Evolutionary conservation across 2,329 filamentous ascomycete species (phyloP), one percentile per base, ranked within the genome.

Genomic region (Epichloe amarillans): DNA sequence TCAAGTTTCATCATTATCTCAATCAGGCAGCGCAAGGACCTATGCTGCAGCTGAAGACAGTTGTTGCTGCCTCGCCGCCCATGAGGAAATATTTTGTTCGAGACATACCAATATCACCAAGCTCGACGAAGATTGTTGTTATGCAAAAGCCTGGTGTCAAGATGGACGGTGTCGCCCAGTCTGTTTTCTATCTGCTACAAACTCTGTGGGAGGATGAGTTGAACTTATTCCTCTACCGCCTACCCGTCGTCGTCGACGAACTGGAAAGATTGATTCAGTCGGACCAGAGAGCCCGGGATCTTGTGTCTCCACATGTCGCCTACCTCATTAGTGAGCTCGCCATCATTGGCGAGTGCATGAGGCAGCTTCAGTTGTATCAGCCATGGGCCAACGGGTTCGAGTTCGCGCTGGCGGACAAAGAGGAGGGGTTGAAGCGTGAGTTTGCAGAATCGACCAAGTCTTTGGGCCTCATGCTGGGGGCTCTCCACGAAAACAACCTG

Each of bases 331-430:
- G 69, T 3, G 68, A 75, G 15, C 58, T 78, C 0, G 68, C 72
- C 3, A 67, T 79, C 36, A 39, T 76, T 0, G 56, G 64, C 1
- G 61, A 78, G 52, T 72, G 71, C 46, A 30, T 69, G 7, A 60
- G 61, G 5, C 72, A 78, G 51, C 55, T 79, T 3, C 59, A 72
- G 2, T 51, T 69, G 1, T 77, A 70, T 53, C 69, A 72, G 44
- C 74, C 74, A 0, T 76, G 74, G 73, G 70, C 72, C 3, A 61
- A 58, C 35, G 62, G 55, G 0, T 74, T 72, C 44, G 66, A 71
- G 6, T 11, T 47, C 8, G 54, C 58, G 2, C 46, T 62, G n/a
- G 54, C 54, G 1, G 54, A 66, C 0, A 52, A 52, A 17, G 30
- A 58, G 4, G 55, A 59, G 0, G 53, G 45, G 0, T 59, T 70